Percentiles rank a stretch among this genome's conserved stretches.
phyloP scores from a whole-genome alignment of 495 filamentous ascomycete species.

The Penicillium soppii region DNA sequence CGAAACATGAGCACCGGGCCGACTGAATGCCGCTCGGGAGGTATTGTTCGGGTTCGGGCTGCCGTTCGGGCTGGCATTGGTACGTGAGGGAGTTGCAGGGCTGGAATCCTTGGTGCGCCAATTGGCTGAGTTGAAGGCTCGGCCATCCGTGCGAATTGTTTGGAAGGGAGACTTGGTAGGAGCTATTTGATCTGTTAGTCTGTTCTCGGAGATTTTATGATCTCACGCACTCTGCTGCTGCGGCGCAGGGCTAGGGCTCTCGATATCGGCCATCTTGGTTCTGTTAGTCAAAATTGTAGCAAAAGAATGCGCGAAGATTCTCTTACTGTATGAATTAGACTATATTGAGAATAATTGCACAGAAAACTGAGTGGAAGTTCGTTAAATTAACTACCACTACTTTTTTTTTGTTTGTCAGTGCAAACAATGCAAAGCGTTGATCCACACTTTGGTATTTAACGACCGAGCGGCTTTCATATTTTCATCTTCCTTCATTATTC shows the following conservation, averaged over 20 bases:
- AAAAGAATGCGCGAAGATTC: neutral
- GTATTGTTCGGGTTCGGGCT: slow-evolving; percentile 23
- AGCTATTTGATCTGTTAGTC: slow-evolving; percentile 23
- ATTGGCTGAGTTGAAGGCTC: slow-evolving; percentile 48
- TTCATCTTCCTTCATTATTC: slow-evolving; percentile 1
- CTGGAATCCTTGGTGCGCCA: slow-evolving; percentile 45
- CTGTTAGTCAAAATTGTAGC: neutral
- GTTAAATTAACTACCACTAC: slow-evolving; percentile 16
- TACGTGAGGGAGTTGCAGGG: slow-evolving; percentile 26
- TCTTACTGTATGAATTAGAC: neutral
- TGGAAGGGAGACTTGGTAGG: slow-evolving; percentile 35
- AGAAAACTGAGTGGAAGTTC: slow-evolving; percentile 12
- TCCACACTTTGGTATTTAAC: slow-evolving; percentile 21
- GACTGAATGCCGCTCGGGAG: slow-evolving; percentile 37
- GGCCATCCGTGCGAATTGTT: slow-evolving; percentile 43
- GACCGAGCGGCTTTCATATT: slow-evolving; percentile 8
- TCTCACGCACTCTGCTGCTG: slow-evolving; percentile 42
- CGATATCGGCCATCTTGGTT: slow-evolving; percentile 34
- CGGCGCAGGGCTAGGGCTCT: slow-evolving; percentile 30
- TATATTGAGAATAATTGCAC: neutral
- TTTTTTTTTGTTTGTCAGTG: slow-evolving; percentile 25
- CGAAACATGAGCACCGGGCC: slow-evolving; percentile 35
- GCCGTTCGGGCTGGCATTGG: slow-evolving; percentile 11
- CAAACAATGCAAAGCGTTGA: slow-evolving; percentile 35
- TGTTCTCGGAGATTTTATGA: slow-evolving; percentile 2